A percentile compares a stretch with the other conserved stretches of the same genome.
Evolutionary conservation across 108 stramenopile genomes (phyloP).

Genomic region (Aurantiochytrium sp.): DNA sequence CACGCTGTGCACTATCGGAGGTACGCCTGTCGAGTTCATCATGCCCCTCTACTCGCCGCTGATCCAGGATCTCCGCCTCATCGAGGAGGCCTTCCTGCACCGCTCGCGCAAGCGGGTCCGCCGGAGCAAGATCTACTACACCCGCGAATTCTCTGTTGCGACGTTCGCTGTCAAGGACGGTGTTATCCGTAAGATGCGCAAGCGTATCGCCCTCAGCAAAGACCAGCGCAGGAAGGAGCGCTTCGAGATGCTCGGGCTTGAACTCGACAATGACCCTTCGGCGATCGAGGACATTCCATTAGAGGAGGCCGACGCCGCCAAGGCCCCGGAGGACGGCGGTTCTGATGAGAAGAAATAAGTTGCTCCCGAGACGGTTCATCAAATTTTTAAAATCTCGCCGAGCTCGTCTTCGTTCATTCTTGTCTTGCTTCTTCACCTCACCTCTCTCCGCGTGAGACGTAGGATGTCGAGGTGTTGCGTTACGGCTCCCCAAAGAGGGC

Average conservation of each 20-base stretch:
- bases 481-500: no score
- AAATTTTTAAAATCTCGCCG: no score
- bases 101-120: neutral
- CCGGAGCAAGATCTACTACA: neutral
- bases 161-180: slow-evolving; percentile 8
- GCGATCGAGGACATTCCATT: neutral
- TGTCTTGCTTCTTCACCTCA: no score
- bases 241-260: neutral
- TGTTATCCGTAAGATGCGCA: neutral
- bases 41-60: slow-evolving; percentile 20
- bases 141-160: neutral
- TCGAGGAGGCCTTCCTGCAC: slow-evolving; percentile 14
- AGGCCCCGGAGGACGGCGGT: no score
- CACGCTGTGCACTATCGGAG: neutral
- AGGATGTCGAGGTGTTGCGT: no score
- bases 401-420: no score
- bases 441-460: no score
- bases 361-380: no score
- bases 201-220: neutral
- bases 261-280: neutral
- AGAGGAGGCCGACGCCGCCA: neutral
- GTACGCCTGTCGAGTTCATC: slow-evolving; percentile 20
- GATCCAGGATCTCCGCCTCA: neutral
- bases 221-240: neutral
- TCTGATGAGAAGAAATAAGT: no score